Percentiles rank a stretch among this genome's conserved stretches.
Evolutionary conservation across 495 filamentous ascomycete genomes (phyloP).

Genomic region (Jackrogersella multiformis): DNA sequence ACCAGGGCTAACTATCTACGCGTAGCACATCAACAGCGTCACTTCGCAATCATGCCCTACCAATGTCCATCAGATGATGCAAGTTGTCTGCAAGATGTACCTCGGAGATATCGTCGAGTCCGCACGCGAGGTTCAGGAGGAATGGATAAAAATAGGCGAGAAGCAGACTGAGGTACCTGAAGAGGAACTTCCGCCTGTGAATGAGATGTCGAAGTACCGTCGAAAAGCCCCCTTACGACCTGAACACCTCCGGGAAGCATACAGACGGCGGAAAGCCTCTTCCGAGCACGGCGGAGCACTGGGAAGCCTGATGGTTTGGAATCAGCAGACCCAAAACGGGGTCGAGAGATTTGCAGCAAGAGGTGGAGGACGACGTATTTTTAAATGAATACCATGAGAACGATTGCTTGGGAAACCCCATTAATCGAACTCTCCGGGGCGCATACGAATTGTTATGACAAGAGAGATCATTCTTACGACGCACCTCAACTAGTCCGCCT

Average conservation of each 20-base stretch:
- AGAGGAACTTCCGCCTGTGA: slow-evolving; percentile 41
- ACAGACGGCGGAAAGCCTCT: slow-evolving; percentile 74
- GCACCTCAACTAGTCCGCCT: background rate
- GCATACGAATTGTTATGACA: background rate
- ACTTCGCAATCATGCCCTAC: slow-evolving; percentile 86
- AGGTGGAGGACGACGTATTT: slow-evolving; percentile 70
- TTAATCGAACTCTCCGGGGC: too few species aligned
- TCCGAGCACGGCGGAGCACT: slow-evolving; percentile 74
- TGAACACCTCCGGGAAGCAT: slow-evolving; percentile 82
- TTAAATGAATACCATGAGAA: slow-evolving; percentile 68
- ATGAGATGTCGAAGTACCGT: slow-evolving; percentile 47
- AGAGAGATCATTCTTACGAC: background rate
- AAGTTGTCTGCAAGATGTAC: slow-evolving; percentile 83
- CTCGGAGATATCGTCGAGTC: slow-evolving; percentile 84
- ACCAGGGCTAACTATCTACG: slow-evolving; percentile 36
- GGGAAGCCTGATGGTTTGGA: slow-evolving; percentile 75
- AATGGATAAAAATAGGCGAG: slow-evolving; percentile 73
- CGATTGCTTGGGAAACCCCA: background rate
- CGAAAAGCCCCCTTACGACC: slow-evolving; percentile 77
- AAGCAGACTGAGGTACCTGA: slow-evolving; percentile 55
- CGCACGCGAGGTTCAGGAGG: slow-evolving; percentile 78
- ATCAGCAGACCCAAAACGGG: slow-evolving; percentile 66
- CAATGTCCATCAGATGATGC: slow-evolving; percentile 80
- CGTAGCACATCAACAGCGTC: slow-evolving; percentile 82
- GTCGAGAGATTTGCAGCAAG: slow-evolving; percentile 68